These are phyloP conservation scores for Elongisporangium anandrum DNA, from an alignment of 352 stramenopile genomes.

Conservation along the genomic window DNA sequence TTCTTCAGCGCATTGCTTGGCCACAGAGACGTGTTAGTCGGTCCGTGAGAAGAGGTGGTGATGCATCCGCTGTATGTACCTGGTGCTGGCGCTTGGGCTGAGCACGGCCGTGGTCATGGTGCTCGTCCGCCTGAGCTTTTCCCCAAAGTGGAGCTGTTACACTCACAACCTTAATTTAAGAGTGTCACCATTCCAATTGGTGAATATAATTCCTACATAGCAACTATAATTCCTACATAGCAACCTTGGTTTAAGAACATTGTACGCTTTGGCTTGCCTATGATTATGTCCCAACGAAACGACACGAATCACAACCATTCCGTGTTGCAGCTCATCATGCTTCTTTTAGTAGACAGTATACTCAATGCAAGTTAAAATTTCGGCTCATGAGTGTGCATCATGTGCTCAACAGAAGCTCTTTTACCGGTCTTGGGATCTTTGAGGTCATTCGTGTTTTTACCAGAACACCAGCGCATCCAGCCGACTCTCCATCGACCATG, in stretches of 20 bases:
- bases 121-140: not conserved
- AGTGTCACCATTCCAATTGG: not conserved
- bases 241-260: too few species aligned
- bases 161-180: not conserved
- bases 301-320: not conserved
- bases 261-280: not conserved
- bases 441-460: not conserved
- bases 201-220: too few species aligned
- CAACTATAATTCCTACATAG: too few species aligned
- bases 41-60: not conserved
- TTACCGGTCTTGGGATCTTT: not conserved
- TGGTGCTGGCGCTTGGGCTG: not conserved
- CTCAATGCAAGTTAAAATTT: not conserved
- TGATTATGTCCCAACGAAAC: not conserved
- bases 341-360: not conserved
- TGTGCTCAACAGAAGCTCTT: not conserved
- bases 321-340: not conserved
- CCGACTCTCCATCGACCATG: not conserved
- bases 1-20: slow-evolving; percentile 38
- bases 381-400: not conserved
- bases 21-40: not conserved
- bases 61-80: not conserved
- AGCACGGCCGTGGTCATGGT: not conserved
- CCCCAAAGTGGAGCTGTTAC: not conserved
- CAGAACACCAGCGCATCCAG: too few species aligned